These are phyloP conservation scores for Phoma herbarum DNA, from an alignment of 2,329 filamentous ascomycete genomes.

Conservation along the genomic window DNA sequence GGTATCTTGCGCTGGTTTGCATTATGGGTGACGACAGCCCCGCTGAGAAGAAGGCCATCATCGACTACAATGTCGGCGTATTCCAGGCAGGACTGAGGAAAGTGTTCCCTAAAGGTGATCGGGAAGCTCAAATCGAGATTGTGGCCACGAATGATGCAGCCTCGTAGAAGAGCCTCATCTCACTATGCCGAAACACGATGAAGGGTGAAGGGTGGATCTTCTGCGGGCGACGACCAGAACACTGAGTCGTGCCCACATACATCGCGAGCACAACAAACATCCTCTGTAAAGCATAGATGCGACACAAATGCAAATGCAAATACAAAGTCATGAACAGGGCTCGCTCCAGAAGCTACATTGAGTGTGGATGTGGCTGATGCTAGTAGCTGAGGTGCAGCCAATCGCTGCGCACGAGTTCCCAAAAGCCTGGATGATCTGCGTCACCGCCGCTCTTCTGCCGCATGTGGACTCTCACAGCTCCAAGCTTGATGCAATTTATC, in stretches of 20 bases:
- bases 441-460: slow-evolving; percentile 18
- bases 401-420: slow-evolving; percentile 1
- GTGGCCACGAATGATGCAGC: slow-evolving; percentile 29
- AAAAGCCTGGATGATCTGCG: slow-evolving; percentile 14
- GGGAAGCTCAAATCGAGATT: slow-evolving; percentile 39
- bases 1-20: slow-evolving; percentile 81
- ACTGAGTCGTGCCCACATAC: background rate
- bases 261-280: background rate
- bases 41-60: slow-evolving; percentile 82
- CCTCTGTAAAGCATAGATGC: background rate
- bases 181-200: background rate
- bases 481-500: slow-evolving; percentile 22
- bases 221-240: background rate
- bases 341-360: slow-evolving; percentile 15
- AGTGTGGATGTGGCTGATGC: slow-evolving; percentile 13
- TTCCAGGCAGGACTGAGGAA: slow-evolving; percentile 80
- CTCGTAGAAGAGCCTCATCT: slow-evolving; percentile 16
- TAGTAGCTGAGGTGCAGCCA: slow-evolving; percentile 7
- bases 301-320: slow-evolving; percentile 6
- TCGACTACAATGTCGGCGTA: slow-evolving; percentile 87
- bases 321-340: background rate
- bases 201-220: background rate
- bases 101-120: slow-evolving; percentile 68
- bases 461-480: slow-evolving; percentile 18
- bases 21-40: slow-evolving; percentile 85